Conservation (phyloP, 805 yeast species). For the Saccharomycopsis vini region DNA sequence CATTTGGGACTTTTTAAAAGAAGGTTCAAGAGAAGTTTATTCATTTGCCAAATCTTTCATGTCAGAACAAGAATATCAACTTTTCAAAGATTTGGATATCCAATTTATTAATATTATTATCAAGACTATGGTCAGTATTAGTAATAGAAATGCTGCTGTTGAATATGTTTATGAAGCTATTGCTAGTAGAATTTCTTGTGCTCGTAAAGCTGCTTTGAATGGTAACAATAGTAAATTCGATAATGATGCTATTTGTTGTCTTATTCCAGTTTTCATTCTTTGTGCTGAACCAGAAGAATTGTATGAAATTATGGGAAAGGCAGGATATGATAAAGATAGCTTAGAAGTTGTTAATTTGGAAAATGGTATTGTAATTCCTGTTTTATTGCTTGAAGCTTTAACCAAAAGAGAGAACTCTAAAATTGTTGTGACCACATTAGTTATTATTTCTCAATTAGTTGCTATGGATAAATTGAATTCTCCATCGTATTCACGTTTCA, state of each 20-base stretch:
- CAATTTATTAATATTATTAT: background rate
- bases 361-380: constrained; percentile 5
- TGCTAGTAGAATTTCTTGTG: background rate
- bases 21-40: too few species aligned
- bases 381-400: too few species aligned
- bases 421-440: background rate
- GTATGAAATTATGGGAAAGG: background rate
- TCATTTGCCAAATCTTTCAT: background rate
- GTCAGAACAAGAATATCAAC: background rate
- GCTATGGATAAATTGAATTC: background rate
- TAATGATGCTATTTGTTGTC: background rate
- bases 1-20: constrained; percentile 1
- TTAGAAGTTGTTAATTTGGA: constrained; percentile 3
- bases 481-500: constrained; percentile 2
- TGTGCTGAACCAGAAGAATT: background rate
- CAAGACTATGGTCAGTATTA: background rate
- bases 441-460: too few species aligned
- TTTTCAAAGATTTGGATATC: constrained; percentile 2
- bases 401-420: background rate
- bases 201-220: constrained; percentile 2
- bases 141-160: background rate
- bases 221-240: constrained; percentile 3
- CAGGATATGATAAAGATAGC: constrained; percentile 1
- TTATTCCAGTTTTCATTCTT: constrained; percentile 6
- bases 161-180: background rate